Conservation (phyloP, 371 early-diverging fungal species). For the Phascolomyces articulosus region DNA sequence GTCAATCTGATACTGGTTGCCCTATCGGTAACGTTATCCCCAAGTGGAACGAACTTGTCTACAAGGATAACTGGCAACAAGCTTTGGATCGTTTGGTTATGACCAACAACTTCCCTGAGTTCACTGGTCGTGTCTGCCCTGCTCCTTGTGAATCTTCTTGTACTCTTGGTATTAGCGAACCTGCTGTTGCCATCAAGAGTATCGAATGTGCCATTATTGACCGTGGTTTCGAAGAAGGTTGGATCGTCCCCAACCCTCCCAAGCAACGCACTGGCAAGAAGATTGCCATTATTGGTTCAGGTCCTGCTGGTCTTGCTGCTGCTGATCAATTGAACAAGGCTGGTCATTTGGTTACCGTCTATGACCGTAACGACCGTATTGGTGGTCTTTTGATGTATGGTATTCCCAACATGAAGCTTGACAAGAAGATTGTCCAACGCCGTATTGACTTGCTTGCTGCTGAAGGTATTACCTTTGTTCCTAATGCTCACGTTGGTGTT, state of each 20-base stretch:
- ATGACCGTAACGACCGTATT: slow-evolving; percentile 93
- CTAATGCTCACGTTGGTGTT: slow-evolving; percentile 87
- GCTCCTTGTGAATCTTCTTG: slow-evolving; percentile 83
- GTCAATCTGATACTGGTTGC: slow-evolving; percentile 95
- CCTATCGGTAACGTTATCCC: slow-evolving; percentile 98
- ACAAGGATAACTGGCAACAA: slow-evolving; percentile 91
- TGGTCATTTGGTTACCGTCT: slow-evolving; percentile 93
- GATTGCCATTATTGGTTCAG: slow-evolving; percentile 92
- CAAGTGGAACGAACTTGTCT: slow-evolving; percentile 97
- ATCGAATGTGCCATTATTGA: slow-evolving; percentile 98
- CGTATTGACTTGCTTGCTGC: slow-evolving; percentile 90
- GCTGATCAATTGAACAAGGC: slow-evolving; percentile 98
- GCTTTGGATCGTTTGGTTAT: slow-evolving; percentile 91
- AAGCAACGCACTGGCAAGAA: slow-evolving; percentile 78
- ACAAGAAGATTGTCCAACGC: slow-evolving; percentile 92
- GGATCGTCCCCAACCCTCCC: slow-evolving; percentile 91
- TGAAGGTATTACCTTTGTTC: slow-evolving; percentile 89
- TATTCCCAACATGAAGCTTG: slow-evolving; percentile 99
- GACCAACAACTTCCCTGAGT: slow-evolving; percentile 98
- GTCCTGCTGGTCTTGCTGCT: slow-evolving; percentile 95
- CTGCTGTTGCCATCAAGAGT: slow-evolving; percentile 94
- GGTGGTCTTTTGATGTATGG: slow-evolving; percentile 98
- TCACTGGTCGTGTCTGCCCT: slow-evolving; percentile 76
- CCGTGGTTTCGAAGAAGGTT: slow-evolving; percentile 92
- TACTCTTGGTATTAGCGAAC: slow-evolving; percentile 87